A percentile compares a stretch with the other conserved stretches of the same genome.
phyloP scores from a whole-genome alignment of 345 rosid genomes.

The Noccaea caerulescens region DNA sequence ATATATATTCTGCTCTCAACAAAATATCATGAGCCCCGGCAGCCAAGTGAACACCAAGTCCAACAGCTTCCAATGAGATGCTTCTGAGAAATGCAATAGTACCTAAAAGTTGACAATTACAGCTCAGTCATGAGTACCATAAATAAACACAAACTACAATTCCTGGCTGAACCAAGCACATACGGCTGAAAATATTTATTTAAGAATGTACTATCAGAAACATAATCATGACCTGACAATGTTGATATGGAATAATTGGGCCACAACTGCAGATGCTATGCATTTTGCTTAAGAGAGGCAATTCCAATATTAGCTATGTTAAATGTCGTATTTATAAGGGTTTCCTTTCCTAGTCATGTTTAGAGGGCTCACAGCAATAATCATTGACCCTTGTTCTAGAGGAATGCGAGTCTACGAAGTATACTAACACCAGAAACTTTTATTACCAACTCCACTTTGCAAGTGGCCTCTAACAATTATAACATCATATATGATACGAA shows the following conservation, averaged over 20 bases:
- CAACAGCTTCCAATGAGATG: slow-evolving; percentile 90
- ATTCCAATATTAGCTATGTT: slow-evolving; percentile 18
- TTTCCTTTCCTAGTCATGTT: slow-evolving; percentile 23
- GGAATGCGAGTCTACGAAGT: neutral
- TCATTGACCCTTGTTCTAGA: slow-evolving; percentile 2
- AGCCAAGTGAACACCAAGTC: slow-evolving; percentile 95
- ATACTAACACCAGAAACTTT: neutral
- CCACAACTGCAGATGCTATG: slow-evolving; percentile 1
- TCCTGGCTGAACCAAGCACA: slow-evolving; percentile 23
- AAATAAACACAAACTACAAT: neutral
- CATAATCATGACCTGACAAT: slow-evolving; percentile 8
- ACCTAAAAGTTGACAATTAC: slow-evolving; percentile 53
- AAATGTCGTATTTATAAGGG: neutral
- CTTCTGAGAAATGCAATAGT: slow-evolving; percentile 88
- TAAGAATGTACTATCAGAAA: slow-evolving; percentile 17
- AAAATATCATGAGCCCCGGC: slow-evolving; percentile 84
- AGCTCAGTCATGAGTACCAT: slow-evolving; percentile 1
- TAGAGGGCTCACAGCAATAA: slow-evolving; percentile 8
- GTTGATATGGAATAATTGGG: slow-evolving; percentile 20
- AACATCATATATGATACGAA: slow-evolving; percentile 10
- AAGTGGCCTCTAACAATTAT: slow-evolving; percentile 20
- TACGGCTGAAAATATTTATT: slow-evolving; percentile 9
- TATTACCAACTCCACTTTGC: slow-evolving; percentile 13
- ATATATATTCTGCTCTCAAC: slow-evolving; percentile 71
- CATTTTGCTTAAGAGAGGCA: slow-evolving; percentile 17